phyloP scores from a whole-genome alignment of 805 yeast genomes.

The Myxozyma geophila region DNA sequence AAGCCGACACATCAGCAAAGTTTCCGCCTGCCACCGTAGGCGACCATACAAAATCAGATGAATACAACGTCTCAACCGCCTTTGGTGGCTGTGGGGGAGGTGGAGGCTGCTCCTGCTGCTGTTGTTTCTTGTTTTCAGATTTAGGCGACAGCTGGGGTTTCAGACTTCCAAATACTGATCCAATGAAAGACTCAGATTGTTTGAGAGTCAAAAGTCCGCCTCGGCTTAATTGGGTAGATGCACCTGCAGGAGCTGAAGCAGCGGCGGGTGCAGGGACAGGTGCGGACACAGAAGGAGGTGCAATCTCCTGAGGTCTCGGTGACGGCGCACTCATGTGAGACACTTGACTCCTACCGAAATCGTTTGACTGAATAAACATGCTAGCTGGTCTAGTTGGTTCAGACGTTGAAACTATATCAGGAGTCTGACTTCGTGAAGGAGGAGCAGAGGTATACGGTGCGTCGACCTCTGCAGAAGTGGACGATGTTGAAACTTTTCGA shows the following conservation, averaged over 20 bases:
- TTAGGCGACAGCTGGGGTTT: background rate
- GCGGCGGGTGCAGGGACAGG: too few relatives aligned
- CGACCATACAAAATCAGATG: conserved; percentile 7
- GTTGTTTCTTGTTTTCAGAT: background rate
- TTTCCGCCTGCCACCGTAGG: conserved; percentile 1
- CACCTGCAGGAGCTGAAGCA: too few relatives aligned
- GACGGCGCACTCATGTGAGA: conserved; percentile 14
- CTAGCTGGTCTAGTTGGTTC: background rate
- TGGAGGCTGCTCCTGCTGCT: background rate
- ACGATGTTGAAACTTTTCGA: background rate
- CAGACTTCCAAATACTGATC: background rate
- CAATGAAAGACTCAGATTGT: conserved; percentile 9
- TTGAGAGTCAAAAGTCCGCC: background rate
- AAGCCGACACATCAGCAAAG: background rate
- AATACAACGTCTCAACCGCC: background rate
- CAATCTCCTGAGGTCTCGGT: background rate
- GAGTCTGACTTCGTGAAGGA: conserved; percentile 6
- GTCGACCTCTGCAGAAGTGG: background rate
- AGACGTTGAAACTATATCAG: background rate
- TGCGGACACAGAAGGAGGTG: background rate
- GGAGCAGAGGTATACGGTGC: conserved; percentile 13
- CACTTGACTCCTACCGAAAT: too few relatives aligned
- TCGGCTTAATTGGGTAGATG: background rate
- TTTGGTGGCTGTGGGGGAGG: background rate
- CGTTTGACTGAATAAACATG: too few relatives aligned